Evolutionary conservation across 306 rosid species (phyloP).

Genomic region (Argentina anserina): DNA sequence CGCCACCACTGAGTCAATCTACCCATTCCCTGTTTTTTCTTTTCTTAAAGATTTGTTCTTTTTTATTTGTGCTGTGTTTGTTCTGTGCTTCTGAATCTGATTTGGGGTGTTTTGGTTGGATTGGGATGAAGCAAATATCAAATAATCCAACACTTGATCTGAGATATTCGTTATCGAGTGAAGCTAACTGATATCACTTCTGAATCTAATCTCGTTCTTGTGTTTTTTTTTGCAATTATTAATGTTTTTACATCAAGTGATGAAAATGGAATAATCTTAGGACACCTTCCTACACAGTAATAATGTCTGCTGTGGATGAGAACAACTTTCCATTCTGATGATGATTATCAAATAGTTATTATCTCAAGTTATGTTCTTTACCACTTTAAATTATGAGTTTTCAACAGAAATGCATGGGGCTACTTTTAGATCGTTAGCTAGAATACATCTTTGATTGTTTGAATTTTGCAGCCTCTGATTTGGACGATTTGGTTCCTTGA

Average conservation of each 20-base stretch:
- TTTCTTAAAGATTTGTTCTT: accelerated
- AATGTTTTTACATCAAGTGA: slow-evolving; percentile 13
- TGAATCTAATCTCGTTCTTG: slow-evolving; percentile 14
- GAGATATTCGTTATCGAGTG: slow-evolving; percentile 34
- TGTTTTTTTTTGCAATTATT: background rate
- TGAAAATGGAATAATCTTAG: slow-evolving; percentile 38
- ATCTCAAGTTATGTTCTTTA: background rate
- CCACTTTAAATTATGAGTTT: no score
- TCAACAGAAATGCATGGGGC: no score
- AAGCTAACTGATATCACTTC: slow-evolving; percentile 25
- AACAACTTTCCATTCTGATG: slow-evolving; percentile 42
- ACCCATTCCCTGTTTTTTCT: background rate
- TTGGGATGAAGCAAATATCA: slow-evolving; percentile 37
- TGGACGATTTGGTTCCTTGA: no score
- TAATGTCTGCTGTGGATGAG: slow-evolving; percentile 38
- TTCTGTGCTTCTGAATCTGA: background rate
- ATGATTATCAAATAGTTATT: background rate
- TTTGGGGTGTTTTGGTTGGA: background rate
- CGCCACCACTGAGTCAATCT: slow-evolving; percentile 55
- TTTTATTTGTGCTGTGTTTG: no score
- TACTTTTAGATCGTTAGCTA: no score
- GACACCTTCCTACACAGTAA: slow-evolving; percentile 50
- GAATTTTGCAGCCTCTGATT: no score
- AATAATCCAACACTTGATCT: slow-evolving; percentile 50
- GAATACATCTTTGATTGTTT: no score